phyloP scores from a whole-genome alignment of 1,139 yeast genomes.

The Yamadazyma dushanensis region DNA sequence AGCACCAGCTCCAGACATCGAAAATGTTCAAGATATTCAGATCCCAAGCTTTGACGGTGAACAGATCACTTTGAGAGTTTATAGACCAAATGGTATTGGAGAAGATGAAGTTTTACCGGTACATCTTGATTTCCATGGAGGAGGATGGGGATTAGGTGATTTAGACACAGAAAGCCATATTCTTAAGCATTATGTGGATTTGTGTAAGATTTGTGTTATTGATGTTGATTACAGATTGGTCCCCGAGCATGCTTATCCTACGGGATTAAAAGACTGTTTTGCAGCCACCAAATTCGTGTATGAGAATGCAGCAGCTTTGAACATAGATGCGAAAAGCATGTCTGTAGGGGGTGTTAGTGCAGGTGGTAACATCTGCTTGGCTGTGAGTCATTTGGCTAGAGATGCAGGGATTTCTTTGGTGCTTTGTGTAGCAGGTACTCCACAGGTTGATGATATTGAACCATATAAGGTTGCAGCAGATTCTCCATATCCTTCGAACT shows the following conservation, averaged over 20 bases:
- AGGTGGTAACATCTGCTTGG: slow-evolving; percentile 47
- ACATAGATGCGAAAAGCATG: slow-evolving; percentile 31
- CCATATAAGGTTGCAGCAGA: slow-evolving; percentile 29
- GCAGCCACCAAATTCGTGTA: slow-evolving; percentile 26
- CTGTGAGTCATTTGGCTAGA: slow-evolving; percentile 37
- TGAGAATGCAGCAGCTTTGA: slow-evolving; percentile 21
- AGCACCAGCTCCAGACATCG: slow-evolving; percentile 28
- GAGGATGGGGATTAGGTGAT: slow-evolving; percentile 50
- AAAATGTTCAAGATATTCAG: slow-evolving; percentile 27
- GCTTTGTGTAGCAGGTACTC: slow-evolving; percentile 30
- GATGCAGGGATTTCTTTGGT: slow-evolving; percentile 17
- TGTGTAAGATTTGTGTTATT: slow-evolving; percentile 34
- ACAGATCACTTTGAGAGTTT: slow-evolving; percentile 35
- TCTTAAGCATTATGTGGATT: slow-evolving; percentile 43
- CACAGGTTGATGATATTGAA: slow-evolving; percentile 37
- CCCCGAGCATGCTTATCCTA: slow-evolving; percentile 52
- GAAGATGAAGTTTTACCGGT: slow-evolving; percentile 46
- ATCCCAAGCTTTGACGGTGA: slow-evolving; percentile 36
- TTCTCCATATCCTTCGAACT: slow-evolving; percentile 35
- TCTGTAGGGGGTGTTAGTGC: slow-evolving; percentile 52
- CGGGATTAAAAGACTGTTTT: slow-evolving; percentile 45
- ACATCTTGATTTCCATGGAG: slow-evolving; percentile 50
- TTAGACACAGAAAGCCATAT: slow-evolving; percentile 45
- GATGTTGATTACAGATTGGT: slow-evolving; percentile 47
- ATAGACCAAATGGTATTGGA: slow-evolving; percentile 32